These are phyloP conservation scores for Pseudogymnoascus sp. DNA, from an alignment of 2,329 filamentous ascomycete species.

Conservation along the genomic window DNA sequence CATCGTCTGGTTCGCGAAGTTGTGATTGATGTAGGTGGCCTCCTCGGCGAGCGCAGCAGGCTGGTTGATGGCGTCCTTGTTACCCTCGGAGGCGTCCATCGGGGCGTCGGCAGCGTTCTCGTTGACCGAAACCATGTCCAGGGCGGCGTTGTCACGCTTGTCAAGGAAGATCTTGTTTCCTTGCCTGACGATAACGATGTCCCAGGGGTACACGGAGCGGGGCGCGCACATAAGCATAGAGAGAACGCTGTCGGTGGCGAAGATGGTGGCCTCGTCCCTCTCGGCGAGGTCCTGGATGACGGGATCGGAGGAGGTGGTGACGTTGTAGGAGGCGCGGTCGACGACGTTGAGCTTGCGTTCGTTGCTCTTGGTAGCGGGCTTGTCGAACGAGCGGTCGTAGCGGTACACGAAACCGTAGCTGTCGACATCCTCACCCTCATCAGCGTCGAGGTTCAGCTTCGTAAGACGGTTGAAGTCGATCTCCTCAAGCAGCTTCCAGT, in stretches of 20 bases:
- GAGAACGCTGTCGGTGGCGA: constrained; percentile 92
- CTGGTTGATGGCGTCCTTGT: constrained; percentile 92
- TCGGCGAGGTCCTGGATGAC: constrained; percentile 95
- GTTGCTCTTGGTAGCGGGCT: constrained; percentile 78
- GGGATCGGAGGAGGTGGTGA: constrained; percentile 91
- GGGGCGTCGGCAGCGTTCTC: constrained; percentile 96
- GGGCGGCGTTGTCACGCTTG: constrained; percentile 89
- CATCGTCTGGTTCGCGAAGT: constrained; percentile 95
- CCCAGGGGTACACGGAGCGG: constrained; percentile 96
- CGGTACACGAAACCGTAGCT: constrained; percentile 96
- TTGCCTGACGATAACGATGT: constrained; percentile 87
- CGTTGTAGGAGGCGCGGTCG: constrained; percentile 95
- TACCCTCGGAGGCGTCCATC: constrained; percentile 80
- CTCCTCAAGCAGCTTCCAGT: constrained; percentile 94
- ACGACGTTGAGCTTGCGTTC: constrained; percentile 82
- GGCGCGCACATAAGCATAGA: constrained; percentile 99
- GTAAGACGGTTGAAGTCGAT: constrained; percentile 93
- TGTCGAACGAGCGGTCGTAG: constrained; percentile 94
- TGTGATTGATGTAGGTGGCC: constrained; percentile 99
- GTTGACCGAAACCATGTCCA: constrained; percentile 98
- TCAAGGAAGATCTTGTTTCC: constrained; percentile 97
- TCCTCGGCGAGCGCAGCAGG: constrained; percentile 89
- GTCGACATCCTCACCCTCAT: constrained; percentile 91
- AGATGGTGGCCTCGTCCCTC: constrained; percentile 92
- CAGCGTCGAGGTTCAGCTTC: constrained; percentile 92